Conservation (phyloP, 2,329 filamentous ascomycete genomes). For the Fusarium sp. region DNA sequence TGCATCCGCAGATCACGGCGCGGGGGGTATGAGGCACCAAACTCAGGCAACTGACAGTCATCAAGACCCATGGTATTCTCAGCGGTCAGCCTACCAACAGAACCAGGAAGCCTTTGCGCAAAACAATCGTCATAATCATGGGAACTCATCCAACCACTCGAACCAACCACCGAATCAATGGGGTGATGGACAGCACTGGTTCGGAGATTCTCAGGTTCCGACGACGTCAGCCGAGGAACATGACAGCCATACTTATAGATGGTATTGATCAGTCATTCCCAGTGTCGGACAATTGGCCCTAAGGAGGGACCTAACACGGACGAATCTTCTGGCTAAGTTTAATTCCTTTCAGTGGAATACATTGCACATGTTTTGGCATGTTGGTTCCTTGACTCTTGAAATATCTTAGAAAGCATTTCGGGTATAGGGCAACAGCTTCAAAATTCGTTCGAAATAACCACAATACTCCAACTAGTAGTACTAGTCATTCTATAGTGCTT, state of each 20-base stretch:
- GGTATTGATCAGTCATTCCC: slow-evolving; percentile 13
- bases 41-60: slow-evolving; percentile 12
- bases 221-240: slow-evolving; percentile 30
- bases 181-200: slow-evolving; percentile 15
- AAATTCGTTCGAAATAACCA: slow-evolving; percentile 23
- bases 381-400: neutral
- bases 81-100: slow-evolving; percentile 26
- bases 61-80: slow-evolving; percentile 25
- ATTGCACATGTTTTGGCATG: neutral
- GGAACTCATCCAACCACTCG: neutral
- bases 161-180: slow-evolving; percentile 14
- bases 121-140: slow-evolving; percentile 17
- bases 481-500: neutral
- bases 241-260: slow-evolving; percentile 6
- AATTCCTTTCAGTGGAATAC: neutral
- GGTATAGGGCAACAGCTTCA: neutral
- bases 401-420: neutral
- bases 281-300: neutral
- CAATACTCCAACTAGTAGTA: slow-evolving; percentile 14
- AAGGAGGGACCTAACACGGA: neutral
- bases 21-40: slow-evolving; percentile 15
- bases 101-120: slow-evolving; percentile 35
- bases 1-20: slow-evolving; percentile 3
- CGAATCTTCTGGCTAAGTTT: neutral
- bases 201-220: slow-evolving; percentile 19